Conservation (phyloP, 345 rosid genomes). For the Raphanus sativus region DNA sequence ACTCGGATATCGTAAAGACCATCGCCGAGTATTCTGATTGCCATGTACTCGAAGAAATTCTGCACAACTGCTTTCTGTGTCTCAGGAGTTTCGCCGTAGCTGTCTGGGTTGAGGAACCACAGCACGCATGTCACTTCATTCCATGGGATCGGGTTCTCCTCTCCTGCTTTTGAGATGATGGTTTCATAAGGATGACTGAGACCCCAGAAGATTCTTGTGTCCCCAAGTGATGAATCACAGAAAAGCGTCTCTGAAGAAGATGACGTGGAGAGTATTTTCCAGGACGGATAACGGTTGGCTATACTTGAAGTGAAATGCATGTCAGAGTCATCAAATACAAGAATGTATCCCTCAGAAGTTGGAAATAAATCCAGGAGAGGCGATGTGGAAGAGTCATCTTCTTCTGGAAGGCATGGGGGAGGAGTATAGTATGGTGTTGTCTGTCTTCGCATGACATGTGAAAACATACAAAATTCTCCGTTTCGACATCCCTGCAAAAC, state of each 20-base stretch:
- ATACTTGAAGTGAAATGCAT: conserved; percentile 63
- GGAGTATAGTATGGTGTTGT: conserved; percentile 28
- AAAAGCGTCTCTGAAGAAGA: conserved; percentile 49
- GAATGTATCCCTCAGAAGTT: conserved; percentile 49
- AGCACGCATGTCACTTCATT: conserved; percentile 57
- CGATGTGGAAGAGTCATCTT: conserved; percentile 43
- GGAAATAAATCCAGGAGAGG: conserved; percentile 58
- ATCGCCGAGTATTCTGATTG: conserved; percentile 64
- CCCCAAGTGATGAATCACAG: conserved; percentile 42
- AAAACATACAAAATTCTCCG: conserved; percentile 64
- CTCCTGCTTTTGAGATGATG: conserved; percentile 50
- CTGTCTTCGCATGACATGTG: conserved; percentile 53
- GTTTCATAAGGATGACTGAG: conserved; percentile 64
- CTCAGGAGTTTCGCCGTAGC: conserved; percentile 49
- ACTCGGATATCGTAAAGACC: conserved; percentile 50
- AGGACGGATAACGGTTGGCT: conserved; percentile 53
- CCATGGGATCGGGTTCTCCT: conserved; percentile 63
- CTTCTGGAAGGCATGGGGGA: conserved; percentile 57
- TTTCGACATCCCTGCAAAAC: conserved; percentile 82
- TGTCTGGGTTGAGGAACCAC: conserved; percentile 69
- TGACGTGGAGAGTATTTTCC: conserved; percentile 60
- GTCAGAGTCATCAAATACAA: conserved; percentile 67
- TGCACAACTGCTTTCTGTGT: conserved; percentile 50
- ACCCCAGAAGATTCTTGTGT: conserved; percentile 64
- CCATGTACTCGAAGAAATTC: conserved; percentile 73